Conservation (phyloP, 108 stramenopile genomes). For the Hondaea fermentalgiana region DNA sequence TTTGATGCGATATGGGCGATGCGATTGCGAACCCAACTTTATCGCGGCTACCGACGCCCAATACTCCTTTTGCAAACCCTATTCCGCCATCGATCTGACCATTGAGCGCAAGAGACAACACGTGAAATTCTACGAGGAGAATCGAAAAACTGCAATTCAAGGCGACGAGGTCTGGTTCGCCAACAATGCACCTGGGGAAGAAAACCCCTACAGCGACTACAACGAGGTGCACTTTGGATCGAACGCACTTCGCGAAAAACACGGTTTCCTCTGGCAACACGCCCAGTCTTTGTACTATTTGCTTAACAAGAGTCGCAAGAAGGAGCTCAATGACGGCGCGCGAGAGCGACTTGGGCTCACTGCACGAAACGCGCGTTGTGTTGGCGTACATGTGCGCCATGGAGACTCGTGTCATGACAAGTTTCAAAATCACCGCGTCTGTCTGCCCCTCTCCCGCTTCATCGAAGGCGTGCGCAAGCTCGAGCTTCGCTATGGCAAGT, state of each 20-base stretch:
- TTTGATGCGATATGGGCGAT: background rate
- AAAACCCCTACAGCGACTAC: background rate
- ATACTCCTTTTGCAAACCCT: background rate
- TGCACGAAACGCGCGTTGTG: background rate
- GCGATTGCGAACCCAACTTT: background rate
- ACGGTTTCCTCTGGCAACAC: background rate
- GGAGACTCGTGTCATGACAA: slow-evolving; percentile 2
- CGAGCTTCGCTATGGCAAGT: background rate
- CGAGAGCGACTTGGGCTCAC: background rate
- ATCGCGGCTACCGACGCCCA: background rate
- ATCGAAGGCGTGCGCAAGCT: background rate
- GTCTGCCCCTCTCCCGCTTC: background rate
- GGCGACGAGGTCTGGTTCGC: slow-evolving; percentile 12
- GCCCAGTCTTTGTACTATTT: background rate
- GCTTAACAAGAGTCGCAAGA: background rate
- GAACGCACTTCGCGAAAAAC: background rate
- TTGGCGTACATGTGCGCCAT: background rate
- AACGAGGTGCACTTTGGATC: background rate
- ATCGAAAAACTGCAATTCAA: background rate
- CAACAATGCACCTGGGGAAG: background rate
- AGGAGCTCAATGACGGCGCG: background rate
- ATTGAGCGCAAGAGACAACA: background rate
- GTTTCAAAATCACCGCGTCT: background rate
- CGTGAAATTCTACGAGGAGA: background rate
- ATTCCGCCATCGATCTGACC: background rate